Evolutionary conservation across 495 filamentous ascomycete species (phyloP), one percentile per base, ranked within the genome.

Genomic region (Xylaria grammica): DNA sequence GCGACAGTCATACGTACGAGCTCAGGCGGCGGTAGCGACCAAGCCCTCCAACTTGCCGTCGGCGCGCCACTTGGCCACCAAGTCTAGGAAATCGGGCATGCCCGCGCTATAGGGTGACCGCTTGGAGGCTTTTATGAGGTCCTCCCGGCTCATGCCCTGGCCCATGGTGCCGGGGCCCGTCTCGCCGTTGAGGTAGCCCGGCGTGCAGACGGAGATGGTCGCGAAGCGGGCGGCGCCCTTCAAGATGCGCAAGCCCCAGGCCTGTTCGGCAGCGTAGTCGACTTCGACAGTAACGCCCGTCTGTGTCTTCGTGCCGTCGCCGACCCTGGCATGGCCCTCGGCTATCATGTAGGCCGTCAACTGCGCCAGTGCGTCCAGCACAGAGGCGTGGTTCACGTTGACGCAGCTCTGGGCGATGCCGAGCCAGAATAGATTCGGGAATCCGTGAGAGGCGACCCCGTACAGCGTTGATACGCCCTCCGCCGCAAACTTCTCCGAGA

Each of bases 341-440:
- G 72, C 67, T n/a, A 84, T 68, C 38, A 86, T 78, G 59, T 85
- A 78, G 4, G 78, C 79, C 1, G 81, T 65, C 29, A 86, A 78
- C 11, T 62, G 67, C 0, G 75, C 60, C 17, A 77, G 65, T 8
- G 69, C 63, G 45, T 84, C 81, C 1, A 86, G 65, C 22, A 70
- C 71, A 59, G 77, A 78, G 8, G 70, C 65, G 38, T 77, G 78
- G 70, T 85, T 87, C 1, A 72, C 72, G 45, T 65, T 74, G 36
- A 70, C 60, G 27, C 65, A 72, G 0, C 71, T 56, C 70, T 89
- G 86, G 20, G 62, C 52, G 0, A 74, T 48, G 22, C 77, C 78
- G 0, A 75, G 52, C 54, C 78, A 79, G 71, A 87, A 86, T 15
- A 87, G 65, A 59, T 87, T 87, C 24, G 86, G 85, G 59, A 86